phyloP scores from a whole-genome alignment of 768 basidiomycete species.

The Clathrus columnatus region DNA sequence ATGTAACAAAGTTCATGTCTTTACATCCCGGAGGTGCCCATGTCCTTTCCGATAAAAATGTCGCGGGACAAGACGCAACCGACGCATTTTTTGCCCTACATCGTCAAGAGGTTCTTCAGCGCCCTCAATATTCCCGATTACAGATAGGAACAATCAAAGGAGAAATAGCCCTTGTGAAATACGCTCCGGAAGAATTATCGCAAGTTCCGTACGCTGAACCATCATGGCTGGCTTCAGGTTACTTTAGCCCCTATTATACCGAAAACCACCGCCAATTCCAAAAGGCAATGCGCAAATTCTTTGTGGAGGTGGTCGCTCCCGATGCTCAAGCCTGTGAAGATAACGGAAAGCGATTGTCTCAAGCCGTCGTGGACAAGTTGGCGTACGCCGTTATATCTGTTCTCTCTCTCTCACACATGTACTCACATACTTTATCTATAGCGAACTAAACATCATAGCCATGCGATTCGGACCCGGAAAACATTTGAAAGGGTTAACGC shows the following conservation, averaged over 20 bases:
- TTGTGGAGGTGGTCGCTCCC: constrained; percentile 62
- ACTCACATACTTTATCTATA: constrained; percentile 20
- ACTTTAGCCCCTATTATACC: constrained; percentile 68
- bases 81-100: constrained; percentile 81
- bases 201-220: constrained; percentile 81
- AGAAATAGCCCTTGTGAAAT: constrained; percentile 45
- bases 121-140: constrained; percentile 63
- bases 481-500: constrained; percentile 66
- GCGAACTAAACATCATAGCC: constrained; percentile 68
- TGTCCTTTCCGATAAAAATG: constrained; percentile 54
- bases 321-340: constrained; percentile 79
- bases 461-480: constrained; percentile 91
- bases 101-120: constrained; percentile 67
- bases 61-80: constrained; percentile 74
- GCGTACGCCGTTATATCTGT: constrained; percentile 38
- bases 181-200: constrained; percentile 56
- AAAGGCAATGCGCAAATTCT: constrained; percentile 63
- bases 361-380: constrained; percentile 78
- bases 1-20: constrained; percentile 70
- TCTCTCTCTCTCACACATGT: not conserved
- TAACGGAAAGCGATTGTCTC: constrained; percentile 77
- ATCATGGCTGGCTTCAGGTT: constrained; percentile 64
- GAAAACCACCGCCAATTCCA: constrained; percentile 71
- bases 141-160: constrained; percentile 57
- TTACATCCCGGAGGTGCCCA: constrained; percentile 80